Conservation (phyloP, 129 eudicot genomes). For the Tagetes erecta region DNA sequence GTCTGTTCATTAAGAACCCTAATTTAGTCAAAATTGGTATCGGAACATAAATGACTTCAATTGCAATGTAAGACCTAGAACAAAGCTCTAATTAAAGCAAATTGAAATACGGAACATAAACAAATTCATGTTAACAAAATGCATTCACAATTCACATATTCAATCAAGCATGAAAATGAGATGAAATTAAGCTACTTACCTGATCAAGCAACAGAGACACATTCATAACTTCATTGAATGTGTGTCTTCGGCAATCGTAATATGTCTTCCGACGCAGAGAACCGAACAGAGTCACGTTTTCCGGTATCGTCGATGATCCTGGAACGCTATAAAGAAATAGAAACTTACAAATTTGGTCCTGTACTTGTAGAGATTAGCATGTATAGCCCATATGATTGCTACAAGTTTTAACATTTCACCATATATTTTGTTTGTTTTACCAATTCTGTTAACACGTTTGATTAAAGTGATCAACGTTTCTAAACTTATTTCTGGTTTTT, state of each 20-base stretch:
- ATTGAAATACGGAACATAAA: not conserved
- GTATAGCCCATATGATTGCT: too few relatives aligned
- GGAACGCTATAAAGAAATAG: not conserved
- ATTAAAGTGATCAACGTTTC: too few relatives aligned
- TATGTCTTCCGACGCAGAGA: not conserved
- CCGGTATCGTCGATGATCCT: not conserved
- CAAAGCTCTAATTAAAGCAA: not conserved
- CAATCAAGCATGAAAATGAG: not conserved
- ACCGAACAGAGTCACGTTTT: not conserved
- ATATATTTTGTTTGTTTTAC: too few relatives aligned
- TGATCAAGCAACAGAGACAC: not conserved
- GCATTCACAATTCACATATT: not conserved
- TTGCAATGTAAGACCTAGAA: not conserved
- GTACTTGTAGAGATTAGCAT: not conserved
- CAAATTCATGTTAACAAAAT: not conserved
- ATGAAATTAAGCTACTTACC: slow-evolving; percentile 9
- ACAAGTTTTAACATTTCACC: too few relatives aligned
- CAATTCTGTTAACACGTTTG: too few relatives aligned
- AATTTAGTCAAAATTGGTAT: not conserved
- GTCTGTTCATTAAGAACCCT: not conserved
- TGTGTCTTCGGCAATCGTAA: slow-evolving; percentile 1
- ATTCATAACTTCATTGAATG: not conserved
- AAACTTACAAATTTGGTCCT: slow-evolving; percentile 4
- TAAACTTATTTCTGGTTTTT: too few relatives aligned
- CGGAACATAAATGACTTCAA: not conserved